These are phyloP conservation scores for Asclepias syriaca DNA, from an alignment of 257 asterid species.

Conservation along the genomic window DNA sequence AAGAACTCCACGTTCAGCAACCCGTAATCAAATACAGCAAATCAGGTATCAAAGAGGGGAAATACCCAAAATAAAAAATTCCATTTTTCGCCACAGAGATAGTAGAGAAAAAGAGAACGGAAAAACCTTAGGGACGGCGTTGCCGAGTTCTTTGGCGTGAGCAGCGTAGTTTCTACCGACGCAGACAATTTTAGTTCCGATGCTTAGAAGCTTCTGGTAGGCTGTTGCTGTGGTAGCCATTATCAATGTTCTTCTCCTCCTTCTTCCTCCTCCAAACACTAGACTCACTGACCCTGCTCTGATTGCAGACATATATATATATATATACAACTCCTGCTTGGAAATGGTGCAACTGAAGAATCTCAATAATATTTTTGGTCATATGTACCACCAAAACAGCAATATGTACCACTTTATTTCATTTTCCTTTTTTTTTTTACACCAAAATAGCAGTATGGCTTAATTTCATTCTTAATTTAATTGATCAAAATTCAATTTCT, in stretches of 20 bases:
- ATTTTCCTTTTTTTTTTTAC: no score
- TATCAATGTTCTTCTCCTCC: constrained; percentile 8
- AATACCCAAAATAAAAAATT: not conserved
- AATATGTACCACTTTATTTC: not conserved
- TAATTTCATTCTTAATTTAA: no score
- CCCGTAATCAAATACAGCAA: no score
- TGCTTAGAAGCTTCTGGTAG: constrained; percentile 56
- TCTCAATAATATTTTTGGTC: not conserved
- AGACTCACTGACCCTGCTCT: not conserved
- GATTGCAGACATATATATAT: not conserved
- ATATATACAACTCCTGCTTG: not conserved
- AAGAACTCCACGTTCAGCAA: not conserved
- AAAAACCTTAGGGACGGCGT: constrained; percentile 76
- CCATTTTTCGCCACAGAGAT: not conserved
- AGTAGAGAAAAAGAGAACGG: not conserved
- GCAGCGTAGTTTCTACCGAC: constrained; percentile 99
- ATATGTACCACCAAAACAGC: not conserved
- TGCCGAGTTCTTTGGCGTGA: constrained; percentile 92
- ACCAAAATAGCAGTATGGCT: no score
- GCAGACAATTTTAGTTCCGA: constrained; percentile 80
- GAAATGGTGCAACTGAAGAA: not conserved
- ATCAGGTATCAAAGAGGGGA: not conserved
- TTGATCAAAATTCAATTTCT: no score
- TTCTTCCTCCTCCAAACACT: not conserved
- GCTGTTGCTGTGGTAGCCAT: constrained; percentile 71